Conservation (phyloP, 176 grass and related monocot species). For the Alloteropsis semialata region DNA sequence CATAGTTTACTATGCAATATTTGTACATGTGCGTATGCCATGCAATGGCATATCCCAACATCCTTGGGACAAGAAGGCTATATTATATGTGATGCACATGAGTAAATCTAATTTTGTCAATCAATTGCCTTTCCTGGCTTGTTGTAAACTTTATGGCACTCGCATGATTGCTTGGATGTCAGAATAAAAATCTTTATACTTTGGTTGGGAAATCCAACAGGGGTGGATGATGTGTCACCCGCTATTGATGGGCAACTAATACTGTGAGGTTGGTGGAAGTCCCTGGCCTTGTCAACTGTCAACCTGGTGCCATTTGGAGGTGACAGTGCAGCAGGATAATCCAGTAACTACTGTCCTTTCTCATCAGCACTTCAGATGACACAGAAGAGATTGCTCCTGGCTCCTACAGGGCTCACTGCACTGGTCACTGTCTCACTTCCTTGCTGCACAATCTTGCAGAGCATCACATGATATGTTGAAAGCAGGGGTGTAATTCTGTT, state of each 20-base stretch:
- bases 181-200: background rate
- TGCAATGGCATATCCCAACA: background rate
- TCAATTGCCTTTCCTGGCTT: background rate
- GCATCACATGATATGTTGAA: slow-evolving; percentile 10
- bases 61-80: background rate
- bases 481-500: background rate
- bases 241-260: background rate
- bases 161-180: background rate
- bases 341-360: background rate
- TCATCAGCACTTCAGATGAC: background rate
- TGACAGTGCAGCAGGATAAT: background rate
- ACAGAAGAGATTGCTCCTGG: background rate
- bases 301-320: background rate
- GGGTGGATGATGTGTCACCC: background rate
- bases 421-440: no score
- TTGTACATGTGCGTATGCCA: background rate
- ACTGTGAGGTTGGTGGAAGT: background rate
- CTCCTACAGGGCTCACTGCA: background rate
- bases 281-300: background rate
- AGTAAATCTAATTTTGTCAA: background rate
- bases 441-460: background rate
- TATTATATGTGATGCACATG: background rate
- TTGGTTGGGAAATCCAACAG: background rate
- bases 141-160: background rate
- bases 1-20: background rate